Percentiles rank a stretch among this genome's conserved stretches.
Conservation (phyloP, 345 rosid genomes). For the Bruguiera gymnorhiza region DNA sequence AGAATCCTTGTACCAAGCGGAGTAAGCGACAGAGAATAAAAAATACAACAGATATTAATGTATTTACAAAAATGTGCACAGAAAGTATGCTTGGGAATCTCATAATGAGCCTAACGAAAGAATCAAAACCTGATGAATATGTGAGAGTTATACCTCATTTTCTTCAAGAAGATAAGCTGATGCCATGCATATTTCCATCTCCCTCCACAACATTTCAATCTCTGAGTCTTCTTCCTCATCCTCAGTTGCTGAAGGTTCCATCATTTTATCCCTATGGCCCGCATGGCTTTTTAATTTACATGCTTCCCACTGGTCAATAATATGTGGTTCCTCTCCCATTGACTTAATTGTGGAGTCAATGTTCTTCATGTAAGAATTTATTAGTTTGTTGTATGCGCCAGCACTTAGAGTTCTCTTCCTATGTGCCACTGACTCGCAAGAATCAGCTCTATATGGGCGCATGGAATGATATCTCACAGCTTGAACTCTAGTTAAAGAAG, state of each 20-base stretch:
- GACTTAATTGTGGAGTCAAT: conserved; percentile 50
- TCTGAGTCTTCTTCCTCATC: conserved; percentile 71
- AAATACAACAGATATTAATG: neutral
- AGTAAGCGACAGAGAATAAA: conserved; percentile 6
- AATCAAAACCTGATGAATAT: neutral
- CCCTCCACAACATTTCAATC: conserved; percentile 78
- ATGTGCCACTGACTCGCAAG: conserved; percentile 28
- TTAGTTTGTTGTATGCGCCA: conserved; percentile 67
- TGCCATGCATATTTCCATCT: conserved; percentile 80
- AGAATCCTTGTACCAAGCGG: conserved; percentile 17
- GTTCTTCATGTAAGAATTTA: conserved; percentile 69
- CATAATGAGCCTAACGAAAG: neutral
- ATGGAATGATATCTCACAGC: conserved; percentile 18
- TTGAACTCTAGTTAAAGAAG: conserved; percentile 25
- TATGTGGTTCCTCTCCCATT: conserved; percentile 51
- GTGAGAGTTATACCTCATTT: conserved; percentile 54
- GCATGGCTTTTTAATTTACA: conserved; percentile 38
- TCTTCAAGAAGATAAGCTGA: conserved; percentile 70
- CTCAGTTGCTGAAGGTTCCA: conserved; percentile 31
- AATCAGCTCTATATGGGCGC: conserved; percentile 20
- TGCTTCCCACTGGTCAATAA: conserved; percentile 69
- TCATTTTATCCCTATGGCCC: conserved; percentile 21
- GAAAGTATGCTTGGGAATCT: neutral
- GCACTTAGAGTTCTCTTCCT: conserved; percentile 59
- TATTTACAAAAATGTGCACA: neutral